phyloP scores from a whole-genome alignment of 2,329 filamentous ascomycete genomes.

The Sarocladiaceae sp. region DNA sequence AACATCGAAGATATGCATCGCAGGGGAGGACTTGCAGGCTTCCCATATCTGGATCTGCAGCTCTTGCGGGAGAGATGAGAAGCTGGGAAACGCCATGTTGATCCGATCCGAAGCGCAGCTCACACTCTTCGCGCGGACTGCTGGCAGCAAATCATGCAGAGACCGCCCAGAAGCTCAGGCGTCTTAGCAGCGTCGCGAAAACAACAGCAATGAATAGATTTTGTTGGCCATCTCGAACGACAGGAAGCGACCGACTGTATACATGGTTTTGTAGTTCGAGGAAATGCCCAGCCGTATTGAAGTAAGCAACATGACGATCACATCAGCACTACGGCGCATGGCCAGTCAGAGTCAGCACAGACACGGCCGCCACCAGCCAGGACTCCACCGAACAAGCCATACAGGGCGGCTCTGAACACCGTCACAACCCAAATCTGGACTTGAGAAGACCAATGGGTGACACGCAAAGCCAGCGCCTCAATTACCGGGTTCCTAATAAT shows the following conservation, averaged over 20 bases:
- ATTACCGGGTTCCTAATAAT: too few relatives aligned
- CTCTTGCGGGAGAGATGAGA: conserved; percentile 17
- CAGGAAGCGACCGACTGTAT: too few relatives aligned
- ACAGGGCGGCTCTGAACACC: too few relatives aligned
- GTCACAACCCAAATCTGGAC: too few relatives aligned
- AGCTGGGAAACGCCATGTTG: conserved; percentile 17
- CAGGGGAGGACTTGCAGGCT: conserved; percentile 13
- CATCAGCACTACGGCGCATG: background rate
- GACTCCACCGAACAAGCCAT: too few relatives aligned
- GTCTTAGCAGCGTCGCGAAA: background rate
- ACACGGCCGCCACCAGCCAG: background rate
- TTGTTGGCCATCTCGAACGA: too few relatives aligned
- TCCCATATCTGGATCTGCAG: conserved; percentile 20
- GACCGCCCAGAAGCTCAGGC: background rate
- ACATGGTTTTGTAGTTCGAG: too few relatives aligned
- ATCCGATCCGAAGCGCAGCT: background rate
- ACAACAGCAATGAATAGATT: too few relatives aligned
- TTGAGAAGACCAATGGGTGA: too few relatives aligned
- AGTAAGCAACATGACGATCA: background rate
- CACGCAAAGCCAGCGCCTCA: too few relatives aligned
- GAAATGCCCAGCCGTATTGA: background rate
- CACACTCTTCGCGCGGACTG: too few relatives aligned
- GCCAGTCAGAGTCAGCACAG: background rate
- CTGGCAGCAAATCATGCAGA: background rate
- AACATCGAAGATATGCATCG: conserved; percentile 23